Conservation (phyloP, 371 early-diverging fungal species). For the Coemansia sp. region DNA sequence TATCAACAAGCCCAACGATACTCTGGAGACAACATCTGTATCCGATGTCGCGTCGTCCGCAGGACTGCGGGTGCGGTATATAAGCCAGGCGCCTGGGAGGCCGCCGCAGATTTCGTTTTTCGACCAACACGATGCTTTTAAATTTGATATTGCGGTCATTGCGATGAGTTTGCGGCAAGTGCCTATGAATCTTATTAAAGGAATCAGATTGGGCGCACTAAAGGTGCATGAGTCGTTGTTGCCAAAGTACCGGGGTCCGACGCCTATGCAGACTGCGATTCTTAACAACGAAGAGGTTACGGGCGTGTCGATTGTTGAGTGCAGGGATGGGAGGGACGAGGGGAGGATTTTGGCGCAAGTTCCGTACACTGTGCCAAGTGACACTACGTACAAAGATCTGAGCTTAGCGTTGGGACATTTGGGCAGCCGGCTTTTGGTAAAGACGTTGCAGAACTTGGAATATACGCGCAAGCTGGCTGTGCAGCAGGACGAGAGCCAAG, state of each 20-base stretch:
- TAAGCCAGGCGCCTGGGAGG: not conserved
- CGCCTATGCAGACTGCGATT: constrained; percentile 88
- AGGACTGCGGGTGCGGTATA: not conserved
- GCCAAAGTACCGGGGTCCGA: constrained; percentile 87
- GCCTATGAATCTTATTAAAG: constrained; percentile 65
- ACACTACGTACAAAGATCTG: constrained; percentile 9
- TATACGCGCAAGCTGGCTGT: constrained; percentile 53
- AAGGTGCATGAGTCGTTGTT: constrained; percentile 91
- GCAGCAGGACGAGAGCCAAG: constrained; percentile 62
- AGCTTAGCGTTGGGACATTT: constrained; percentile 53
- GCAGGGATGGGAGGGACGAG: constrained; percentile 73
- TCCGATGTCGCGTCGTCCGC: no score
- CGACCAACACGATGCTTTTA: not conserved
- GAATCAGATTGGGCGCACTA: constrained; percentile 67
- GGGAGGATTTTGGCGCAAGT: constrained; percentile 80
- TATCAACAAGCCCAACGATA: not conserved
- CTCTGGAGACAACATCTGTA: not conserved
- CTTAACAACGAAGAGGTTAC: constrained; percentile 73
- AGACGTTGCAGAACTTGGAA: constrained; percentile 64
- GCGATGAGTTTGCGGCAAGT: constrained; percentile 92
- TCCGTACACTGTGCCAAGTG: not conserved
- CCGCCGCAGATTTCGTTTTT: not conserved
- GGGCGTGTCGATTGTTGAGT: constrained; percentile 86
- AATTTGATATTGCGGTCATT: constrained; percentile 82
- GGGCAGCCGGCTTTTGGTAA: constrained; percentile 66